Evolutionary conservation across 2,329 filamentous ascomycete species (phyloP).

Genomic region (Alternaria alternata): DNA sequence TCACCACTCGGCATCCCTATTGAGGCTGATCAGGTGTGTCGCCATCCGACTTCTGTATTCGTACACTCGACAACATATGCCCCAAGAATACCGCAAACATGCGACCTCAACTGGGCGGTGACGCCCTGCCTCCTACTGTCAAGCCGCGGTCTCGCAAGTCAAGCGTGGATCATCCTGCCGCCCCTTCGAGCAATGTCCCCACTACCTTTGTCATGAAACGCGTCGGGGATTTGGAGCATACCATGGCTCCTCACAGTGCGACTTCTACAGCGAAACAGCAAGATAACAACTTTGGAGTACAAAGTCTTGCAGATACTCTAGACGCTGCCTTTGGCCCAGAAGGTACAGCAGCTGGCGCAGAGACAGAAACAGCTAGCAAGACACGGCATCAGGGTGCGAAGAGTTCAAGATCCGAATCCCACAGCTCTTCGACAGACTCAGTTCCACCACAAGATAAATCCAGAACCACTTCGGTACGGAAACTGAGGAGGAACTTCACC

Average conservation of each 20-base stretch:
- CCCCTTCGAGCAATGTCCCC: conserved; percentile 51
- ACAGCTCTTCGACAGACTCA: conserved; percentile 31
- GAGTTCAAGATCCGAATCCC: conserved; percentile 29
- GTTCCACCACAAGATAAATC: conserved; percentile 29
- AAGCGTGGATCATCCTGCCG: conserved; percentile 44
- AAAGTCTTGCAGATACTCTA: conserved; percentile 64
- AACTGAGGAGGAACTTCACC: conserved; percentile 34
- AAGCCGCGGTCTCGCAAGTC: conserved; percentile 51
- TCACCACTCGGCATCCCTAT: conserved; percentile 13
- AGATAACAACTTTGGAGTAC: conserved; percentile 64
- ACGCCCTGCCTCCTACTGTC: conserved; percentile 40
- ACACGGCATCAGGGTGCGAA: conserved; percentile 45
- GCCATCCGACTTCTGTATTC: conserved; percentile 1
- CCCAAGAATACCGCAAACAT: conserved; percentile 25
- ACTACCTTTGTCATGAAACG: conserved; percentile 68
- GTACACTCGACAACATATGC: conserved; percentile 14
- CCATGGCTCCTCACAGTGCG: conserved; percentile 35
- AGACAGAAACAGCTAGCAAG: conserved; percentile 35
- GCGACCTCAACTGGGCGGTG: conserved; percentile 49
- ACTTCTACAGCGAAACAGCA: conserved; percentile 23
- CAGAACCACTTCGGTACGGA: conserved; percentile 29
- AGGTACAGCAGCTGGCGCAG: conserved; percentile 27
- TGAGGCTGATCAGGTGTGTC: conserved; percentile 13
- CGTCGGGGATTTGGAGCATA: conserved; percentile 59
- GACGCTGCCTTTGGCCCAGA: conserved; percentile 52